Evolutionary conservation across 176 grass and related monocot genomes (phyloP), one percentile per base, ranked within the genome.

Genomic region (Oryza glumipatula): DNA sequence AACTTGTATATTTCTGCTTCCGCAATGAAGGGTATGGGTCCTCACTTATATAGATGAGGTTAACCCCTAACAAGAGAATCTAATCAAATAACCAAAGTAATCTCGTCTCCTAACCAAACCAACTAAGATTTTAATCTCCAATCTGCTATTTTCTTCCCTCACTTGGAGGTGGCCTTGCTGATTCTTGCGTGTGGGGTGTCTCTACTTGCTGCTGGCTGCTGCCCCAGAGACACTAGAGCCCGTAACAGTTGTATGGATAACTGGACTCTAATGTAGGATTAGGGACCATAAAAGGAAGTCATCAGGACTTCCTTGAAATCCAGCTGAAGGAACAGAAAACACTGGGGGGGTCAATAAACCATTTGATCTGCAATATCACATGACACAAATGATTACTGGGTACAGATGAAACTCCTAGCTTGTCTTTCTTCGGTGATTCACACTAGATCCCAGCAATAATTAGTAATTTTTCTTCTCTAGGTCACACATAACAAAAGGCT

Each of bases 381-480:
- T 87, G 67, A 44, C 76, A 87, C 65, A 86, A 82, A 88, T 88
- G 69, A 61, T 86, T 85, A 82, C 79, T 88, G 90, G 86, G 63
- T 85, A 79, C 82, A 88, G 83, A 88, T 76, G 76, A 86, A 83
- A 91, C 89, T 77, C 90, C 68, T 82, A 85, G 77, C 81, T 81
- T 91, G 70, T 79, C 80, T 91, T 86, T 85, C 82, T 82, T 91
- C 36, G 45, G 48, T 38, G 79, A 78, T 83, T 92, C 83, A 83
- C 76, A 68, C 82, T 83, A 75, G 74, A 89, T 75, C 86, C 79
- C 79, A 82, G 79, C 76, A 88, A 92, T 85, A 92, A 92, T 86
- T 79, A 88, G 83, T 79, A 70, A 72, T 74, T 84, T 74, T 84
- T 76, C 78, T 74, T 72, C 88, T 84, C 90, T 88, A 86, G 54